Percentiles rank a stretch among this genome's conserved stretches.
Evolutionary conservation across 495 filamentous ascomycete genomes (phyloP).

Genomic region (Annulohypoxylon stygium): DNA sequence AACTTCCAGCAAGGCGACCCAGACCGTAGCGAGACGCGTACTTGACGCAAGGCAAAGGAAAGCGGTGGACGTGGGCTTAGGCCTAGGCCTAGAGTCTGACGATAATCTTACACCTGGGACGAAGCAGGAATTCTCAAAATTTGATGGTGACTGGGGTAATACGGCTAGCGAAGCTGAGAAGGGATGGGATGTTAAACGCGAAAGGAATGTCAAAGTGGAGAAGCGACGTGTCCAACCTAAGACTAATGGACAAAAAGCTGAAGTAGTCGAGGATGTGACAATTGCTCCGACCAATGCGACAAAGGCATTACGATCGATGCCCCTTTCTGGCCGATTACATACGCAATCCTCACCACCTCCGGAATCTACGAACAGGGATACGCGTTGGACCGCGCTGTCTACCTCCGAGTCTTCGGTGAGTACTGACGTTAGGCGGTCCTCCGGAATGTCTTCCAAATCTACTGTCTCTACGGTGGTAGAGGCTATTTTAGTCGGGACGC

Average conservation of each 20-base stretch:
- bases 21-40: slow-evolving; percentile 53
- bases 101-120: slow-evolving; percentile 55
- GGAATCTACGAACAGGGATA: slow-evolving; percentile 47
- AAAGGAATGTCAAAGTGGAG: slow-evolving; percentile 69
- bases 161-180: slow-evolving; percentile 58
- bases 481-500: slow-evolving; percentile 75
- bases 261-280: slow-evolving; percentile 63
- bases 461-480: slow-evolving; percentile 76
- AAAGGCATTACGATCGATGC: slow-evolving; percentile 60
- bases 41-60: slow-evolving; percentile 50
- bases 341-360: slow-evolving; percentile 55
- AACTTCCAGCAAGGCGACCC: slow-evolving; percentile 60
- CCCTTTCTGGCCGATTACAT: slow-evolving; percentile 61
- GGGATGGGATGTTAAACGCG: slow-evolving; percentile 69
- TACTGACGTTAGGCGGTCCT: slow-evolving; percentile 66
- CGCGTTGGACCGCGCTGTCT: slow-evolving; percentile 50
- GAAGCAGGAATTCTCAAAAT: slow-evolving; percentile 58
- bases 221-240: slow-evolving; percentile 59
- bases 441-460: slow-evolving; percentile 70
- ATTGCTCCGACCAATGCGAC: slow-evolving; percentile 65
- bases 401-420: slow-evolving; percentile 60
- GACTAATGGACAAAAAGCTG: slow-evolving; percentile 50
- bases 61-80: slow-evolving; percentile 60
- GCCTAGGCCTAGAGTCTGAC: slow-evolving; percentile 63
- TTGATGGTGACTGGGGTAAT: slow-evolving; percentile 64